Conservation (phyloP, 1,139 yeast species). For the Debaryomyces robertsiae region DNA sequence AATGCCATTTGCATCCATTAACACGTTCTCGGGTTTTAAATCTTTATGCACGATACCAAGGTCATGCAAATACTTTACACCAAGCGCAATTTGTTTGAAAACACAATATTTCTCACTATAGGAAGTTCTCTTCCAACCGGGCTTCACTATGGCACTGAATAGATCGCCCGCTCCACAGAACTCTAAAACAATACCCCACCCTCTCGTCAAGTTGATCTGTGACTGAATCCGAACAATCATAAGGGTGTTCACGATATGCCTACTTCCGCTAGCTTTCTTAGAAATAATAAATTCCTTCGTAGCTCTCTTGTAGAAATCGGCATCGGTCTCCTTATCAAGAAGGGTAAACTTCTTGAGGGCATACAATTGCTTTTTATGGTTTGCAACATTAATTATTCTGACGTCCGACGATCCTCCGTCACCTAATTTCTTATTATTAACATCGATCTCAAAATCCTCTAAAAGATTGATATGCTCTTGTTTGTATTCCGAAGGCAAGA, state of each 20-base stretch:
- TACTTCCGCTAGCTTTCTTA: conserved; percentile 48
- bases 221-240: conserved; percentile 62
- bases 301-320: conserved; percentile 67
- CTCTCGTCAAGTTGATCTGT: conserved; percentile 55
- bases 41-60: conserved; percentile 64
- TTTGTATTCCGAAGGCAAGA: conserved; percentile 56
- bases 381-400: conserved; percentile 45
- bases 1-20: conserved; percentile 57
- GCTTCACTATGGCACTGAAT: conserved; percentile 44
- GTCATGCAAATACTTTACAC: conserved; percentile 56
- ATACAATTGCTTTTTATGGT: conserved; percentile 43
- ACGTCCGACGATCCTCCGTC: conserved; percentile 77
- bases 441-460: conserved; percentile 61
- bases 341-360: conserved; percentile 72
- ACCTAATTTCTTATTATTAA: conserved; percentile 55
- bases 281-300: conserved; percentile 65
- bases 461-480: conserved; percentile 54
- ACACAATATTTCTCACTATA: conserved; percentile 57
- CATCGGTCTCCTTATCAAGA: conserved; percentile 60
- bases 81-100: conserved; percentile 60
- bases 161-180: conserved; percentile 60
- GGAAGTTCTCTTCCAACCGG: conserved; percentile 51
- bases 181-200: conserved; percentile 79
- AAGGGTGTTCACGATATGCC: conserved; percentile 61
- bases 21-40: conserved; percentile 65